Percentiles rank a stretch among this genome's conserved stretches.
Evolutionary conservation across 306 rosid species (phyloP).

Genomic region (Castanea crenata): DNA sequence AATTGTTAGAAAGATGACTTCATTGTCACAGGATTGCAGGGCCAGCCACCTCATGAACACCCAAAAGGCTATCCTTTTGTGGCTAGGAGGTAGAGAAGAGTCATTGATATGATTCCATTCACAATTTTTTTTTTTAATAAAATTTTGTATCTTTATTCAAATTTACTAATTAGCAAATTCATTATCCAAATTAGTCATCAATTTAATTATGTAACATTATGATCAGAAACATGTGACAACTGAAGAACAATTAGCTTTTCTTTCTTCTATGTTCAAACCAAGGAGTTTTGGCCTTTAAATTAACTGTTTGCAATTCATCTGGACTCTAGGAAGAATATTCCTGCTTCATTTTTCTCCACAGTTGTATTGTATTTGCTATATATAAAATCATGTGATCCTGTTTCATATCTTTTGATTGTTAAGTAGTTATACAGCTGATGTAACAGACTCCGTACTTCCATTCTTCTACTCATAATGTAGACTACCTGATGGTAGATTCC

Average conservation of each 20-base stretch:
- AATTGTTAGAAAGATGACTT: too few relatives aligned
- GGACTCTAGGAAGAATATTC: background rate
- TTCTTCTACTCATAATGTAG: background rate
- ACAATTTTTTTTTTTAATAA: background rate
- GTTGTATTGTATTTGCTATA: background rate
- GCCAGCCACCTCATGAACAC: too few relatives aligned
- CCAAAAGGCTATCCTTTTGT: too few relatives aligned
- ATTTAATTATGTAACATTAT: background rate
- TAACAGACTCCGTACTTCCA: background rate
- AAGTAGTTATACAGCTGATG: background rate
- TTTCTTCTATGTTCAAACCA: background rate
- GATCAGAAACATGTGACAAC: background rate
- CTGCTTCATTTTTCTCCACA: background rate
- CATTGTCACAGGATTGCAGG: too few relatives aligned
- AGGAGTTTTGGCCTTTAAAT: background rate
- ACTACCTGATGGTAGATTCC: conserved; percentile 6
- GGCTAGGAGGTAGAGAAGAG: conserved; percentile 62
- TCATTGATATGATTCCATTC: background rate
- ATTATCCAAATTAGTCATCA: background rate
- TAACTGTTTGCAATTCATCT: background rate
- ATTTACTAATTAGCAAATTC: background rate
- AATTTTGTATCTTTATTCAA: background rate
- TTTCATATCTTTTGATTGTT: background rate
- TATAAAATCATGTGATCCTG: background rate
- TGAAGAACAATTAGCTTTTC: background rate